A percentile compares a stretch with the other conserved stretches of the same genome.
Evolutionary conservation across 2,329 filamentous ascomycete genomes (phyloP).

Genomic region (Diaporthe australafricana): DNA sequence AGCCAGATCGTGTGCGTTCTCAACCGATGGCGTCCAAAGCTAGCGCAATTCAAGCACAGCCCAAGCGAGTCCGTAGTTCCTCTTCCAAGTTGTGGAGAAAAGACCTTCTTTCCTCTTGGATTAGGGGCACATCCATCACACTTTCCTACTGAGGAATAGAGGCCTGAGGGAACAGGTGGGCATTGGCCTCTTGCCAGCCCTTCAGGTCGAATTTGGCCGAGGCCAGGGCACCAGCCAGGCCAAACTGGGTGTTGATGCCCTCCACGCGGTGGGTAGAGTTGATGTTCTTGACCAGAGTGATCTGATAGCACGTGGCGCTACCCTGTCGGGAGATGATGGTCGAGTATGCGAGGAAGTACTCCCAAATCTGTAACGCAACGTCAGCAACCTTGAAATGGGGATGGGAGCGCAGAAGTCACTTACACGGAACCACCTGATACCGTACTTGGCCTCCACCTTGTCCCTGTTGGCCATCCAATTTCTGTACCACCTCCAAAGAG

Average conservation of each 20-base stretch:
- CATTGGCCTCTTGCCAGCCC: slow-evolving; percentile 48
- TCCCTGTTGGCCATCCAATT: slow-evolving; percentile 97
- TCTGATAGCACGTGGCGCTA: slow-evolving; percentile 87
- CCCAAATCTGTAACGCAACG: slow-evolving; percentile 77
- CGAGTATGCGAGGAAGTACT: slow-evolving; percentile 88
- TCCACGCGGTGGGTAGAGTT: slow-evolving; percentile 87
- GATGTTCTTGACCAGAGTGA: slow-evolving; percentile 89
- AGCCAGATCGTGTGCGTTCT: not conserved
- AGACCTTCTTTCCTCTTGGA: not conserved
- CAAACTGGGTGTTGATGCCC: slow-evolving; percentile 77
- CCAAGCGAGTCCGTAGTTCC: not conserved
- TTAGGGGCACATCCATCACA: not conserved
- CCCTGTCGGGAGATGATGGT: slow-evolving; percentile 88
- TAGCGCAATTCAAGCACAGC: not conserved
- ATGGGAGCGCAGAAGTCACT: slow-evolving; percentile 50
- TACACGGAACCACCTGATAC: slow-evolving; percentile 93
- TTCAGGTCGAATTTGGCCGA: slow-evolving; percentile 50
- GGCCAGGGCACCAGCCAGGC: slow-evolving; percentile 69
- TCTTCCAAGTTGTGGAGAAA: not conserved
- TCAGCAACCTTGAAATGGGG: not conserved
- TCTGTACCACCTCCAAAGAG: slow-evolving; percentile 97
- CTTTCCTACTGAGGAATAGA: slow-evolving; percentile 42
- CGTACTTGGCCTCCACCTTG: slow-evolving; percentile 95
- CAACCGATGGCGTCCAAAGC: not conserved
- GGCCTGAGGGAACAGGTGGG: slow-evolving; percentile 44